Conservation (phyloP, 164 flowering plant genomes). For the Platanus orientalis region DNA sequence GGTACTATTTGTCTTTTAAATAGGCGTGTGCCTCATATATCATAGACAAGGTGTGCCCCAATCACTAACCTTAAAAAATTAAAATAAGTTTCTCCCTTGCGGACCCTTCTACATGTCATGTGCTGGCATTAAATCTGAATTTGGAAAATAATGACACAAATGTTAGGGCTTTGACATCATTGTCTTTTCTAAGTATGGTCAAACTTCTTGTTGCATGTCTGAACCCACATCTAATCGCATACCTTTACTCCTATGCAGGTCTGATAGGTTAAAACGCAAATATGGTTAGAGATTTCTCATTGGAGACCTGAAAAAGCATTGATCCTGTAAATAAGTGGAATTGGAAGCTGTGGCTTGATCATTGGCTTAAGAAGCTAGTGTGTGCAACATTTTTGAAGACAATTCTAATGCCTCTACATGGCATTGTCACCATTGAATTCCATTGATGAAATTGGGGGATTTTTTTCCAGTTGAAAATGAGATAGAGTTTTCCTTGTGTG, state of each 20-base stretch:
- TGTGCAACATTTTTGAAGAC: neutral
- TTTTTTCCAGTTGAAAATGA: neutral
- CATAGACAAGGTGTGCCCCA: too few relatives aligned
- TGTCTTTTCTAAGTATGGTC: neutral
- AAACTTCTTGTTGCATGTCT: neutral
- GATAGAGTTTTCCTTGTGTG: neutral
- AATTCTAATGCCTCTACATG: neutral
- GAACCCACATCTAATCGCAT: neutral
- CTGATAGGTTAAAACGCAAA: conserved; percentile 11
- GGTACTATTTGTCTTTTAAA: too few relatives aligned
- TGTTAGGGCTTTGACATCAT: neutral
- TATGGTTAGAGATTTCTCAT: neutral
- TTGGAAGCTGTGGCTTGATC: conserved; percentile 9
- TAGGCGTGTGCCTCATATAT: too few relatives aligned
- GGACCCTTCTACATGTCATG: too few relatives aligned
- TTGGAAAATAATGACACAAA: too few relatives aligned
- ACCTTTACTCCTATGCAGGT: conserved; percentile 15
- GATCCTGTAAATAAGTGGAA: conserved; percentile 11
- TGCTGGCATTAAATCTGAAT: too few relatives aligned
- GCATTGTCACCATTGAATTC: neutral
- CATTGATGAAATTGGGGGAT: neutral
- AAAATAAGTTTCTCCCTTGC: too few relatives aligned
- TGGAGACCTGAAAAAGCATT: conserved; percentile 13
- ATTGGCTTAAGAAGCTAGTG: neutral
- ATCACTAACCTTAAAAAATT: too few relatives aligned